Conservation (phyloP, 2,329 filamentous ascomycete species). For the Cladobotryum protrusum region DNA sequence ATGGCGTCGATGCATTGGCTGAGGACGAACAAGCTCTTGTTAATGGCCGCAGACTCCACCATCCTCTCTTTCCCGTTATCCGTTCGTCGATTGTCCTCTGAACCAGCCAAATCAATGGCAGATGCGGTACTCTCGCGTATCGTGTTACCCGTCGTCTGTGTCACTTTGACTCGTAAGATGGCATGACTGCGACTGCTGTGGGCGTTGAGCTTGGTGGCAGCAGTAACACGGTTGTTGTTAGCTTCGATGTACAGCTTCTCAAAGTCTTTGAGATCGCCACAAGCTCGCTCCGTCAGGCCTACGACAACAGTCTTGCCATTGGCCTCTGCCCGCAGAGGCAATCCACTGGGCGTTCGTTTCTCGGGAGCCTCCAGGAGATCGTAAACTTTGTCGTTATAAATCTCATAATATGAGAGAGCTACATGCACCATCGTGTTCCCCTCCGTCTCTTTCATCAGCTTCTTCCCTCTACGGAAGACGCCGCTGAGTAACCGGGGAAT, state of each 20-base stretch:
- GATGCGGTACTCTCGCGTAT: constrained; percentile 76
- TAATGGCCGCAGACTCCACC: constrained; percentile 94
- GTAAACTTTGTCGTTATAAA: constrained; percentile 94
- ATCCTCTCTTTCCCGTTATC: constrained; percentile 90
- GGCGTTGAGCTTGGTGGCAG: constrained; percentile 85
- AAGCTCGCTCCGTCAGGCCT: constrained; percentile 75
- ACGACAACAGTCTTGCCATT: constrained; percentile 83
- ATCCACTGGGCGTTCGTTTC: constrained; percentile 72
- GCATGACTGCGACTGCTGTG: constrained; percentile 88
- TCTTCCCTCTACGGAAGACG: constrained; percentile 79
- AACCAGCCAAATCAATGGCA: constrained; percentile 90
- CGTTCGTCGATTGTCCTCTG: constrained; percentile 89
- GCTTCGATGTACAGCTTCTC: constrained; percentile 85
- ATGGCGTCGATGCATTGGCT: constrained; percentile 96
- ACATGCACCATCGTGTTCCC: constrained; percentile 67
- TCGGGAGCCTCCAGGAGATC: constrained; percentile 84
- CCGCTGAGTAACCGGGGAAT: constrained; percentile 80
- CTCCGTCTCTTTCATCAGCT: constrained; percentile 72
- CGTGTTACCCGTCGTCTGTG: constrained; percentile 63
- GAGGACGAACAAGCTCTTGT: constrained; percentile 92
- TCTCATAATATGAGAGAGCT: constrained; percentile 86
- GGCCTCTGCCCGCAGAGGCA: constrained; percentile 79
- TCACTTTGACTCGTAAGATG: constrained; percentile 83
- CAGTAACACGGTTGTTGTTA: constrained; percentile 84
- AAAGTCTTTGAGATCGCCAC: constrained; percentile 82